These are phyloP conservation scores for Hydnomerulius pinastri DNA, from an alignment of 768 basidiomycete genomes.

Conservation along the genomic window DNA sequence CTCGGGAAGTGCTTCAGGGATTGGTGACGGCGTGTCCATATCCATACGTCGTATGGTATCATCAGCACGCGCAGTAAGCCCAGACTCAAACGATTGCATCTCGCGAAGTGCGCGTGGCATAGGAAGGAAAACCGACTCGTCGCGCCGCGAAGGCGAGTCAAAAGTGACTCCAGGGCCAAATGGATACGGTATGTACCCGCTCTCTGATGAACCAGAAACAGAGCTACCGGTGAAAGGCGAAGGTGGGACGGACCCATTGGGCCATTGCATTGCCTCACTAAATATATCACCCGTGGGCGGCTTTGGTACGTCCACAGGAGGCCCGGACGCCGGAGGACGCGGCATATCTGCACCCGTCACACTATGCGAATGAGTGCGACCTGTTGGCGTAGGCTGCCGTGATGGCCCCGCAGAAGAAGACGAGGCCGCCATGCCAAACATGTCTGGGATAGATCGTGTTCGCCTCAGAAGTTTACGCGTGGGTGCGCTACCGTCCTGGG, in stretches of 20 bases:
- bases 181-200: conserved; percentile 46
- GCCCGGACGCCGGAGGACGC: conserved; percentile 34
- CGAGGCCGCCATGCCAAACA: conserved; percentile 29
- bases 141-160: conserved; percentile 54
- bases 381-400: conserved; percentile 37
- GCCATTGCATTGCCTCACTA: conserved; percentile 67
- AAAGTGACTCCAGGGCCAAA: conserved; percentile 68
- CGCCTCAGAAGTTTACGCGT: conserved; percentile 63
- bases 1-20: background rate
- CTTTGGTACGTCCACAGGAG: conserved; percentile 29
- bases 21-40: conserved; percentile 10
- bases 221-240: conserved; percentile 38
- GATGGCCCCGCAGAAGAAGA: conserved; percentile 34
- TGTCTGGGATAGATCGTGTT: conserved; percentile 74
- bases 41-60: conserved; percentile 27
- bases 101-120: conserved; percentile 65
- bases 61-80: conserved; percentile 68
- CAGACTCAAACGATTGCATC: conserved; percentile 88
- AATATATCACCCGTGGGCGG: conserved; percentile 54
- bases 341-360: conserved; percentile 72
- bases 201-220: conserved; percentile 19
- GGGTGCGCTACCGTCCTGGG: conserved; percentile 33
- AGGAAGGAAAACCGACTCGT: conserved; percentile 43
- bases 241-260: conserved; percentile 31
- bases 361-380: conserved; percentile 76